Conservation (phyloP, 2,329 filamentous ascomycete genomes). For the Cryphonectria japonica region DNA sequence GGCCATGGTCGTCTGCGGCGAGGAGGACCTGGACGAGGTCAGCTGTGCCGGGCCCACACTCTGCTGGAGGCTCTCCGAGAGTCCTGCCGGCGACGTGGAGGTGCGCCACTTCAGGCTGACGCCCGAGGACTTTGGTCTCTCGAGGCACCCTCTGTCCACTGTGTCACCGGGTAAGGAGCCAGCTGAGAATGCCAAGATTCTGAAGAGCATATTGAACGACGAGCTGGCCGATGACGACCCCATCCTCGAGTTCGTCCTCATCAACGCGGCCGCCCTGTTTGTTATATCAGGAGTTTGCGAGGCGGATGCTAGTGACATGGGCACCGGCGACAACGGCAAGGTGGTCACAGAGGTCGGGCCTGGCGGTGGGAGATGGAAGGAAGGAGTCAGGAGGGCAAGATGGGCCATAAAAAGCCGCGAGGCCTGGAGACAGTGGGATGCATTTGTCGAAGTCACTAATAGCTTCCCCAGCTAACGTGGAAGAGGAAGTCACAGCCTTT, state of each 20-base stretch:
- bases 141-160: conserved; percentile 70
- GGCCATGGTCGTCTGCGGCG: conserved; percentile 88
- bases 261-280: conserved; percentile 89
- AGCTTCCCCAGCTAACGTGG: conserved; percentile 25
- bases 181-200: conserved; percentile 82
- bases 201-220: conserved; percentile 75
- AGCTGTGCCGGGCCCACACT: conserved; percentile 86
- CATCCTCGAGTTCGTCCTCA: conserved; percentile 88
- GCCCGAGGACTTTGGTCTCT: conserved; percentile 86
- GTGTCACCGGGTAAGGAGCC: conserved; percentile 88
- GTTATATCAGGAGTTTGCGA: conserved; percentile 88
- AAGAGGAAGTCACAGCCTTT: neutral
- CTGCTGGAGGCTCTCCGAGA: conserved; percentile 78
- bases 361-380: conserved; percentile 90
- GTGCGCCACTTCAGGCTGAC: conserved; percentile 78
- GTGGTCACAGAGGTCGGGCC: conserved; percentile 84
- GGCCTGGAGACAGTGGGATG: conserved; percentile 80
- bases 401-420: conserved; percentile 88
- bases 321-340: conserved; percentile 75
- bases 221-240: conserved; percentile 77
- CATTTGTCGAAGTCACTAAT: conserved; percentile 85
- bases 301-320: conserved; percentile 78
- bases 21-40: conserved; percentile 94
- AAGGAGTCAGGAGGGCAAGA: conserved; percentile 82
- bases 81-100: conserved; percentile 48